Conservation (phyloP, 2,329 filamentous ascomycete genomes). For the Aspergillus hiratsukae region DNA sequence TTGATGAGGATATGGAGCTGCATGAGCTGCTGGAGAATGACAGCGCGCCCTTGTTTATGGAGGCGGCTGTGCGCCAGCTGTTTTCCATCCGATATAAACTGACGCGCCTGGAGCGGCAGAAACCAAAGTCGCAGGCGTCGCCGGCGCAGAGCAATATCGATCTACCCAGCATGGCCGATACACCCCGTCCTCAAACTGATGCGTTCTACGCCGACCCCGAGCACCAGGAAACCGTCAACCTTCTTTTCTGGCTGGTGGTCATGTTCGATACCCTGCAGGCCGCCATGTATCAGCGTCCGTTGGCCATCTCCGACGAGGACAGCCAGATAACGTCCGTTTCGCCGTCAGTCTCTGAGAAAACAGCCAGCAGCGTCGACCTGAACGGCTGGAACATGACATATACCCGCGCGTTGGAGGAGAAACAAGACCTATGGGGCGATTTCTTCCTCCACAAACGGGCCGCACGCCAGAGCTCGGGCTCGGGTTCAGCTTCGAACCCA, state of each 20-base stretch:
- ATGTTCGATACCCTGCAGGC: slow-evolving; percentile 58
- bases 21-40: slow-evolving; percentile 21
- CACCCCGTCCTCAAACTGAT: neutral
- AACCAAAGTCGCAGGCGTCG: neutral
- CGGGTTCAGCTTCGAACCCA: no score
- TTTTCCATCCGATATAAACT: slow-evolving; percentile 27
- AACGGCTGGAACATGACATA: slow-evolving; percentile 6
- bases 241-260: slow-evolving; percentile 56
- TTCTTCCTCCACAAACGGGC: slow-evolving; percentile 27
- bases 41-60: slow-evolving; percentile 34
- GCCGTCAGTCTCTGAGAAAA: neutral
- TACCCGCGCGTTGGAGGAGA: slow-evolving; percentile 4
- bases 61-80: slow-evolving; percentile 38
- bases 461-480: neutral
- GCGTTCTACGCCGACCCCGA: slow-evolving; percentile 18
- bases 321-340: slow-evolving; percentile 31
- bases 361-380: slow-evolving; percentile 5
- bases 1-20: slow-evolving; percentile 11
- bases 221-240: slow-evolving; percentile 46
- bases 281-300: slow-evolving; percentile 48
- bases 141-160: neutral
- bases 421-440: slow-evolving; percentile 37
- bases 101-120: slow-evolving; percentile 9
- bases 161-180: neutral
- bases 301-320: slow-evolving; percentile 45